Evolutionary conservation across 78 protist genomes (phyloP), one percentile per base, ranked within the genome.

Genomic region (Speleostelium caveatum): DNA sequence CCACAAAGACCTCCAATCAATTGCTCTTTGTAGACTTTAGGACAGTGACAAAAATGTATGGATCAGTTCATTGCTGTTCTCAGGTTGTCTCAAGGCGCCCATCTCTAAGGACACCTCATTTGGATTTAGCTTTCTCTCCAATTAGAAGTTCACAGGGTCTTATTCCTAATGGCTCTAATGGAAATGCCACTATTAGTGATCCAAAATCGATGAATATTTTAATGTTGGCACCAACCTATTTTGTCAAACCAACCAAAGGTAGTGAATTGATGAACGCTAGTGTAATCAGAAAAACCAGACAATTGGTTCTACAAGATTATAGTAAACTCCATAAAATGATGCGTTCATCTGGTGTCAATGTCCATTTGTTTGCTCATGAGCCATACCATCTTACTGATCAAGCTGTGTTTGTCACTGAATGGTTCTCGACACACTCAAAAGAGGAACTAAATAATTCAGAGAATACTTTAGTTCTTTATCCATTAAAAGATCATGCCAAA

Each of bases 11-110:
- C 28, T 36, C 32, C 6, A 97, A 68, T 41, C 73, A 72, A 42
- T 36, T 90, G 51, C 22, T 67, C 2, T 76, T 59, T 58, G 78
- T 96, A 30, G 94, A 93, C 41, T 97, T 90, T 80, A 28, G 93
- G 26, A 94, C 78, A 3, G 94, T 97, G 32, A 85, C 96, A n/a
- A 49, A 96, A 45, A 94, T 96, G 96, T 96, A 95, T 77, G 99
- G 99, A 19, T 65, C 94, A 0, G 94, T 93, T n/a, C 99, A 97
- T 65, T 97, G 99, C 73, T 89, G 96, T 35, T 65, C 96, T 4
- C 97, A 96, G 55, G 97, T 94, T 0, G 75, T 95, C 24, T 65
- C 80, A 35, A 61, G 94, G 16, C 61, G 39, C 24, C n/a, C n/a
- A n/a, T n/a, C n/a, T n/a, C n/a, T n/a, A n/a, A 4, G 35, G 4